Conservation (phyloP, 768 basidiomycete species). For the Hericium coralloides region DNA sequence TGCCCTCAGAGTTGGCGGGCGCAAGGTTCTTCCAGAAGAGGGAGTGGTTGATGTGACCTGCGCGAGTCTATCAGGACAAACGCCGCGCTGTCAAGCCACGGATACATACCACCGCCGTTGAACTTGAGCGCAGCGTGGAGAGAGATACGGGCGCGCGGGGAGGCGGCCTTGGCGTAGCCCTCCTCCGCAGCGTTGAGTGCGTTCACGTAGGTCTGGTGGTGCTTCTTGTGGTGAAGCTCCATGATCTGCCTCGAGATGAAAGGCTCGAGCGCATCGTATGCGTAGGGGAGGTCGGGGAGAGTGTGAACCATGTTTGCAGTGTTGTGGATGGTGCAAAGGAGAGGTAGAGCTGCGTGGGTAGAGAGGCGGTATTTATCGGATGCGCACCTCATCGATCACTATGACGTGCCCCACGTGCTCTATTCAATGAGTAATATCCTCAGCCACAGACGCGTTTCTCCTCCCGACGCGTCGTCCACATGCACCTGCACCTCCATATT, state of each 20-base stretch:
- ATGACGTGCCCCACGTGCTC: neutral
- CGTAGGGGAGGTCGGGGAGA: conserved; percentile 72
- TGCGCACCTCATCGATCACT: neutral
- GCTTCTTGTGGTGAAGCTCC: conserved; percentile 87
- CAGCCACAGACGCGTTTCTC: neutral
- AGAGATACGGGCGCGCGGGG: conserved; percentile 68
- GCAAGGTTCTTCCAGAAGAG: conserved; percentile 98
- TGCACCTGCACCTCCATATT: too few relatives aligned
- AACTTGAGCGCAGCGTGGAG: conserved; percentile 93
- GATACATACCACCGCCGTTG: conserved; percentile 77
- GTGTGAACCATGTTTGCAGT: conserved; percentile 36
- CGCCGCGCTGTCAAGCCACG: neutral
- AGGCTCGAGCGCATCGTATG: conserved; percentile 86
- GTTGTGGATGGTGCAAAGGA: neutral
- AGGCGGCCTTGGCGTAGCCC: conserved; percentile 54
- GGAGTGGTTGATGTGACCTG: conserved; percentile 90
- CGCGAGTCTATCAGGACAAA: neutral
- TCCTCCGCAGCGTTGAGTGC: conserved; percentile 92
- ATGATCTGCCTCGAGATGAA: conserved; percentile 89
- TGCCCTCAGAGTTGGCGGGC: conserved; percentile 49
- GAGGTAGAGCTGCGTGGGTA: neutral
- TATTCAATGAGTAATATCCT: neutral
- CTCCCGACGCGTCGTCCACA: neutral
- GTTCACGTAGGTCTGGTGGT: conserved; percentile 89
- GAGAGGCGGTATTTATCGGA: neutral